Conservation (phyloP, 176 grass and related monocot species). For the Aegilops tauschii region DNA sequence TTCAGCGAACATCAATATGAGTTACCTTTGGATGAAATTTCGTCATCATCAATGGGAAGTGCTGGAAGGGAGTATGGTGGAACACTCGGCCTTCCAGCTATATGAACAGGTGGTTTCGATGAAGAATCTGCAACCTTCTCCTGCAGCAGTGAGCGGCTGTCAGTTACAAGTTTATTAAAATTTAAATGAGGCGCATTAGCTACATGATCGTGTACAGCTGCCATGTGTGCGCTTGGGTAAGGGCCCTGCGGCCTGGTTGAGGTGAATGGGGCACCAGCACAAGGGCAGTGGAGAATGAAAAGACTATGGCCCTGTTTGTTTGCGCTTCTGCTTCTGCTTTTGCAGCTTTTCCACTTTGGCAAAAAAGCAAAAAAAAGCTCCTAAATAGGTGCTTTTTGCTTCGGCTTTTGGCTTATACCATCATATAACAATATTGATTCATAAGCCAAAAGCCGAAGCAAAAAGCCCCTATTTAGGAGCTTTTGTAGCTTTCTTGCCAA, state of each 20-base stretch:
- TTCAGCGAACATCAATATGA: slow-evolving; percentile 13
- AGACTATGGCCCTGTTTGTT: neutral
- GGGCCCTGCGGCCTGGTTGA: neutral
- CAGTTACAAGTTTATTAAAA: slow-evolving; percentile 9
- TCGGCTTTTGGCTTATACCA: too few species aligned
- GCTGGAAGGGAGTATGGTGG: slow-evolving; percentile 63
- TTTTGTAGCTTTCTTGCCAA: too few species aligned
- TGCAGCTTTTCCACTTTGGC: too few species aligned
- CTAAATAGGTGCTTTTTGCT: too few species aligned
- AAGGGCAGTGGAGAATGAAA: neutral
- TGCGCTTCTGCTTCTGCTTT: too few species aligned
- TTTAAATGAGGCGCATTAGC: neutral
- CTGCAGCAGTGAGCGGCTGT: slow-evolving; percentile 35
- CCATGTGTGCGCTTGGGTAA: neutral
- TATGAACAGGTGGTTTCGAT: slow-evolving; percentile 60
- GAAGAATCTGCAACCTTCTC: slow-evolving; percentile 89
- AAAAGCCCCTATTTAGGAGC: too few species aligned
- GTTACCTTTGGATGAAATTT: slow-evolving; percentile 72
- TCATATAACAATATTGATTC: too few species aligned
- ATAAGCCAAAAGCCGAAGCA: too few species aligned
- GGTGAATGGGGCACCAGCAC: neutral
- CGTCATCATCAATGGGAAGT: slow-evolving; percentile 71
- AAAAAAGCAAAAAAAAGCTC: too few species aligned
- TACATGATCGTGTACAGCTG: neutral
- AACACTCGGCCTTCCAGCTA: slow-evolving; percentile 59